Conservation (phyloP, 169 alveolate genomes). For the Plasmodium fragile region DNA sequence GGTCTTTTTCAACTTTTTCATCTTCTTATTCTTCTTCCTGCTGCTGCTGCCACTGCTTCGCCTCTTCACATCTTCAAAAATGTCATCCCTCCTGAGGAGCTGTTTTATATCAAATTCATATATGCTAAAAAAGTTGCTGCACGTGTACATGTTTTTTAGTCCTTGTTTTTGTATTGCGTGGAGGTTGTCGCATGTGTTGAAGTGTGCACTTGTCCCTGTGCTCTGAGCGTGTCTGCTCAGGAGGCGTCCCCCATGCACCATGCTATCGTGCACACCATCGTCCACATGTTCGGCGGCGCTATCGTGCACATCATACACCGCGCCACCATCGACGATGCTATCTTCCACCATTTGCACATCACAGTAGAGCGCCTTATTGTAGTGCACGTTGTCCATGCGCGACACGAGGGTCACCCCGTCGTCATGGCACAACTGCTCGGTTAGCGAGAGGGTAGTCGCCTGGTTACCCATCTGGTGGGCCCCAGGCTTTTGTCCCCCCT, state of each 20-base stretch:
- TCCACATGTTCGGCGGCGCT: too few species aligned
- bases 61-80: background rate
- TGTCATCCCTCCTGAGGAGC: background rate
- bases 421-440: constrained; percentile 8
- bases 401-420: constrained; percentile 43
- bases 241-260: background rate
- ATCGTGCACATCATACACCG: background rate
- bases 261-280: background rate
- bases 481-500: background rate
- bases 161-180: constrained; percentile 41
- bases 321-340: background rate
- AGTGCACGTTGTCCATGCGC: constrained; percentile 32
- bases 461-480: background rate
- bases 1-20: background rate
- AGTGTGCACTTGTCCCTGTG: background rate
- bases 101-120: constrained; percentile 26
- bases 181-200: constrained; percentile 10
- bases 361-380: constrained; percentile 19
- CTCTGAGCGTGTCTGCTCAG: background rate
- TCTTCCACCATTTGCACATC: constrained; percentile 5
- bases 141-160: constrained; percentile 21
- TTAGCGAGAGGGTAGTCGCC: background rate
- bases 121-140: constrained; percentile 12
- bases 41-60: too few species aligned
- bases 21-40: background rate